Evolutionary conservation across 192 early-diverging fungal genomes (phyloP), one percentile per base, ranked within the genome.

Genomic region (Coemansia sp.): DNA sequence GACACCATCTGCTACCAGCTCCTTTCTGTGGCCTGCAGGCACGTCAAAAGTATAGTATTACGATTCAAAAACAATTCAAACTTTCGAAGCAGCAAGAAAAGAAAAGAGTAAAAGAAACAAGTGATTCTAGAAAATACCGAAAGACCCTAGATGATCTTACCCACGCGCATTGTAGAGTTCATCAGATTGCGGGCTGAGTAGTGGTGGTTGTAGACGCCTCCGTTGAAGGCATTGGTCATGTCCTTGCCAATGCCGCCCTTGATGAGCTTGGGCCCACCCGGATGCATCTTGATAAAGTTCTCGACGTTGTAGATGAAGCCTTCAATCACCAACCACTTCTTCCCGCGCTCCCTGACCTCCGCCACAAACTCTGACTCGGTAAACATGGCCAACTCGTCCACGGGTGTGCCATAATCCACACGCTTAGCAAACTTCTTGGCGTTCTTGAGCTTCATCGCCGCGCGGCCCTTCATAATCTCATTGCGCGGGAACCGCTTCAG

Each of bases 141-240:
- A 12, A 14, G 51, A 10, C 6, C n/a, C 38, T 58, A 80, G 54
- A 80, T 63, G 54, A 80, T 80, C 41, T 66, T 74, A 56, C 86
- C 89, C 47, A 90, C 77, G 52, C 90, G 82, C 86, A 91, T 85
- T 57, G 81, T 81, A 18, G 86, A 84, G 74, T 76, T 76, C 84
- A 93, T 75, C 68, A 96, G 74, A 70, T 93, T 90, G 31, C 90
- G 78, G 4, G 93, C 93, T 21, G 89, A 93, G 58, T 92, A 93
- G 60, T 88, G 85, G 70, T 97, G 94, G 69, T 91, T 84, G 73
- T 97, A 94, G 22, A 95, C 84, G 53, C 89, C 92, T 24, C 94
- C 93, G 60, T 95, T 91, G 71, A 97, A 97, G 2, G 89, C 81
- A 6, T 76, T 83, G 5, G 94, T 93, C 65, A 88, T 85, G 67